Conservation (phyloP, 306 rosid species). For the Quercus bicolor region DNA sequence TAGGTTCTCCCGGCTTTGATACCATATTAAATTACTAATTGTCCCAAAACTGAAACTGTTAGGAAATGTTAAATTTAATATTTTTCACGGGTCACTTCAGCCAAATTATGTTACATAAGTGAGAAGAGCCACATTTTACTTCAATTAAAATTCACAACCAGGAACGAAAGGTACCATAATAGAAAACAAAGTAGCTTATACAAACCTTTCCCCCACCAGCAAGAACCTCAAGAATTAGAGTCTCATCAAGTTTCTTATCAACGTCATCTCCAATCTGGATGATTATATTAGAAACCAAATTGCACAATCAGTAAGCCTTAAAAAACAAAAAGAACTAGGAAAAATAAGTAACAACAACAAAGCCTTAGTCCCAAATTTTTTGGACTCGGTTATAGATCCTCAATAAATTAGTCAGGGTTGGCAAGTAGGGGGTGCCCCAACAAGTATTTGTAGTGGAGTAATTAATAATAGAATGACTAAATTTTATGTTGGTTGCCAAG, state of each 20-base stretch:
- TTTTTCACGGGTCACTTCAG: neutral
- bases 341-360: too few relatives aligned
- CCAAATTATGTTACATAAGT: neutral
- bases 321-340: neutral
- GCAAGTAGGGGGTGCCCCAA: too few relatives aligned
- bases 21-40: too few relatives aligned
- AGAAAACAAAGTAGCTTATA: slow-evolving; percentile 9
- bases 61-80: neutral
- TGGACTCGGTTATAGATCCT: too few relatives aligned
- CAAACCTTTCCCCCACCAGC: slow-evolving; percentile 94
- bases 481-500: too few relatives aligned
- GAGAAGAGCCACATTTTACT: neutral
- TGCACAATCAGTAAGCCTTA: slow-evolving; percentile 5
- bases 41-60: too few relatives aligned
- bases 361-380: too few relatives aligned
- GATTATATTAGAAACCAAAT: slow-evolving; percentile 16
- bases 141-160: neutral
- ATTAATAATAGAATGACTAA: too few relatives aligned
- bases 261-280: slow-evolving; percentile 52
- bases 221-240: slow-evolving; percentile 72
- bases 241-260: slow-evolving; percentile 57
- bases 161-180: neutral
- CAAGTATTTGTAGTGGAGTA: too few relatives aligned
- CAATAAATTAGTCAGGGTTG: too few relatives aligned
- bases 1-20: too few relatives aligned